Evolutionary conservation across 139 green algal species (phyloP), one percentile per base, ranked within the genome.

Genomic region (Coelastrella sp.): DNA sequence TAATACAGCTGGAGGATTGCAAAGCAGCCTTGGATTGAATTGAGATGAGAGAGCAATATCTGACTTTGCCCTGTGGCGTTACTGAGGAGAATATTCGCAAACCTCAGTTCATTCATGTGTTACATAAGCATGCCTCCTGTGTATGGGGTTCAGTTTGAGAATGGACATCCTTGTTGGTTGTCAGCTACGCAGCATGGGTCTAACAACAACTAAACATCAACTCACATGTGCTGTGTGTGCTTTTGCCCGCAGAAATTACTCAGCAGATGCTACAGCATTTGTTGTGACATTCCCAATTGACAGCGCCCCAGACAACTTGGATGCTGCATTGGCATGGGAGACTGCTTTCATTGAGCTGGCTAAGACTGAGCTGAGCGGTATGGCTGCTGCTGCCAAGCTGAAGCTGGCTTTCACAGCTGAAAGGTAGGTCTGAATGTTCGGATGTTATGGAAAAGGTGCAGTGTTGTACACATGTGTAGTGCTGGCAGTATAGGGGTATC

Each of bases 301-400:
- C 84, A 87, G 65, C 65, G 85, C 65, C 59, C 80, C 89, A 5
- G 91, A 83, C 20, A 94, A 95, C 83, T 90, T 87, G 80, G 58
- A 74, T 8, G 96, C 94, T 4, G 95, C 96, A 0, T 56, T 93
- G 68, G 97, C 97, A 3, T 99, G 97, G 97, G 97, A 99, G 92
- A 91, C 91, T 4, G 95, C 93, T 0, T 98, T 99, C 86, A 13
- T 98, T 4, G 0, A 86, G 5, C 92, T 99, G 59, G 95, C 95
- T 0, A 54, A 91, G 4, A 81, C 20, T 4, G 8, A 91, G 80
- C 92, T 98, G 20, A 58, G 4, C 4, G 32, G 61, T 4, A 91
- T 96, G 84, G 94, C 92, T 7, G 79, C 32, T 17, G 83, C 75
- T 0, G 87, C 87, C 16, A 91, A 94, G 82, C 94, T 99, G 17